Conservation (phyloP, 805 yeast genomes). For the Ogataea wickerhamii region DNA sequence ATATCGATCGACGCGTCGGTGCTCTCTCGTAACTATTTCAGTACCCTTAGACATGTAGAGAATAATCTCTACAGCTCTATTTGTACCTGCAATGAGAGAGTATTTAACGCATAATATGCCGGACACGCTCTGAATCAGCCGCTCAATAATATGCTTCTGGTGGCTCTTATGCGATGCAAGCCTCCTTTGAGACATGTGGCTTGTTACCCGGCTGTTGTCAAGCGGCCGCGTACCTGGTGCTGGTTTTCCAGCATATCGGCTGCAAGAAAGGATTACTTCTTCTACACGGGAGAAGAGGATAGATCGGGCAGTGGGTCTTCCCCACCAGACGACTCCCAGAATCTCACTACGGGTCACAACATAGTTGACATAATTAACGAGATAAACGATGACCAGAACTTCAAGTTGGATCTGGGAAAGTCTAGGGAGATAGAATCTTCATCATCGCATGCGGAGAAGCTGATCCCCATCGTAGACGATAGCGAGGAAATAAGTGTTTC, state of each 20-base stretch:
- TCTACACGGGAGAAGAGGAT: background rate
- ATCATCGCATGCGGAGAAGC: slow-evolving; percentile 11
- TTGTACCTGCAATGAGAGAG: no score
- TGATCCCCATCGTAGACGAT: slow-evolving; percentile 10
- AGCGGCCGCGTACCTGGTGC: no score
- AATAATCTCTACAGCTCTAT: no score
- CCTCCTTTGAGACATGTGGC: no score
- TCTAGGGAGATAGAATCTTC: slow-evolving; percentile 7
- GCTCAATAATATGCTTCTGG: no score
- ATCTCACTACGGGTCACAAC: slow-evolving; percentile 22
- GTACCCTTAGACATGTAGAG: no score
- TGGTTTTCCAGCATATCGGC: background rate
- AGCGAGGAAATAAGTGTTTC: background rate
- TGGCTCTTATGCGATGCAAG: no score
- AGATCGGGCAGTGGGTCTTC: background rate
- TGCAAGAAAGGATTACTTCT: background rate
- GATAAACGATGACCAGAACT: slow-evolving; percentile 27
- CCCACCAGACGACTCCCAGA: slow-evolving; percentile 7
- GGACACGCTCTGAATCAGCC: no score
- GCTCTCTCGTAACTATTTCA: no score
- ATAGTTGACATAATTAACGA: slow-evolving; percentile 28
- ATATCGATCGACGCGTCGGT: no score
- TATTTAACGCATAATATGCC: no score
- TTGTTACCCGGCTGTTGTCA: no score
- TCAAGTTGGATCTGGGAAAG: slow-evolving; percentile 12